Conservation (phyloP, 176 grass and related monocot species). For the Zoysia japonica region DNA sequence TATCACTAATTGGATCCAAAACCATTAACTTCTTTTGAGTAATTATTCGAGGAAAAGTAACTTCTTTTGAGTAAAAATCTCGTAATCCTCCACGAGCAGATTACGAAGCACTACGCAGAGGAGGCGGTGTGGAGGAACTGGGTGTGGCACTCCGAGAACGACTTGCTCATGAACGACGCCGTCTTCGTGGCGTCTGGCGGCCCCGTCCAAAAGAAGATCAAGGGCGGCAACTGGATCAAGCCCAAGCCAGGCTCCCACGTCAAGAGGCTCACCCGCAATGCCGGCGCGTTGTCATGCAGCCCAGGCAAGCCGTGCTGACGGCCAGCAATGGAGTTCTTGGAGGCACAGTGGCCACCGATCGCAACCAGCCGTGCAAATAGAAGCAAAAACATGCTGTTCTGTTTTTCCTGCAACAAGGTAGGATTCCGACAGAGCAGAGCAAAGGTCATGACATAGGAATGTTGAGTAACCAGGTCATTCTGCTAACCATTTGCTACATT, state of each 20-base stretch:
- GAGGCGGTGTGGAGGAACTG: too few species aligned
- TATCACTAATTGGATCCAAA: too few species aligned
- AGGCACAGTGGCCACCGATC: not conserved
- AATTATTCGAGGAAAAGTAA: too few species aligned
- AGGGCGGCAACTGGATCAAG: too few species aligned
- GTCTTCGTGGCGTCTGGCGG: too few species aligned
- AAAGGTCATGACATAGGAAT: constrained; percentile 8
- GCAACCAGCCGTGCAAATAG: not conserved
- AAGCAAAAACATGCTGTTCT: constrained; percentile 9
- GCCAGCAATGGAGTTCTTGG: not conserved
- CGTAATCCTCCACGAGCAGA: constrained; percentile 27
- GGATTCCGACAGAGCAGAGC: not conserved
- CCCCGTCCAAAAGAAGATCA: too few species aligned
- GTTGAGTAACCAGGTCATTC: not conserved
- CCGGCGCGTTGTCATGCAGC: constrained; percentile 14
- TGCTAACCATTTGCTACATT: constrained; percentile 2
- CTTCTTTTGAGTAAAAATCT: not conserved
- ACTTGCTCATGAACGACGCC: too few species aligned
- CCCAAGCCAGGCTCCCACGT: too few species aligned
- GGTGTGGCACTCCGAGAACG: too few species aligned
- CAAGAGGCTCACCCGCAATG: too few species aligned
- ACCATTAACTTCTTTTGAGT: too few species aligned
- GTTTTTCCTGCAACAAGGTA: not conserved
- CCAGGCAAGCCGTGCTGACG: constrained; percentile 47
- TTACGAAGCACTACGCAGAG: too few species aligned